A percentile compares a stretch with the other conserved stretches of the same genome.
Conservation (phyloP, 208 protist genomes). For the Phytomonas serpens region DNA sequence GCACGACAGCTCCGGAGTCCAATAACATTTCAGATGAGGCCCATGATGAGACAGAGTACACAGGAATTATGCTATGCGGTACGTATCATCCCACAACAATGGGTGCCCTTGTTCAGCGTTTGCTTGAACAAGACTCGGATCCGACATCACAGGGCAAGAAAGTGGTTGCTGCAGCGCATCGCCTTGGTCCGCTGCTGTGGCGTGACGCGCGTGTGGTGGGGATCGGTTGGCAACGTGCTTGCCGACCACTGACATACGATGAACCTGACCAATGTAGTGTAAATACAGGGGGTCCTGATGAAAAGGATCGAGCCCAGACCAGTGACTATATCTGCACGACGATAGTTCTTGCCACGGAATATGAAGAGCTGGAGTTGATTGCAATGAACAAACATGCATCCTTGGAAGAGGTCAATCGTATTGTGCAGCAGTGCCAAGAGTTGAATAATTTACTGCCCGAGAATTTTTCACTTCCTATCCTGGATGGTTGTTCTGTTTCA, state of each 20-base stretch:
- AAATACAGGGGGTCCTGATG: not conserved
- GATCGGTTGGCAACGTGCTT: conserved; percentile 46
- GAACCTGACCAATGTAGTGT: not conserved
- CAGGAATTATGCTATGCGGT: not conserved
- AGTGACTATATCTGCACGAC: conserved; percentile 34
- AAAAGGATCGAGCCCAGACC: not conserved
- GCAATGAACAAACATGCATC: conserved; percentile 30
- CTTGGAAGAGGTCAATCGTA: conserved; percentile 51
- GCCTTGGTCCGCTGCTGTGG: conserved; percentile 64
- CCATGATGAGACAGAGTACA: not conserved
- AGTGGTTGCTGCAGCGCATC: conserved; percentile 23
- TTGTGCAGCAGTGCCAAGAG: conserved; percentile 19
- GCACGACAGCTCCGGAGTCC: not conserved
- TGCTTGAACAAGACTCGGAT: conserved; percentile 2
- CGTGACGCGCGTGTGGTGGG: conserved; percentile 41
- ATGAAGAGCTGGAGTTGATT: conserved; percentile 67
- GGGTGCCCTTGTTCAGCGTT: conserved; percentile 11
- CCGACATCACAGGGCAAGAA: conserved; percentile 12
- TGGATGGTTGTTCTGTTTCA: not conserved
- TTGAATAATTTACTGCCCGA: not conserved
- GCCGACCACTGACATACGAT: conserved; percentile 13
- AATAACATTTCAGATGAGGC: not conserved
- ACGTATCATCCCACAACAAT: conserved; percentile 12
- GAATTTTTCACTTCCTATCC: not conserved
- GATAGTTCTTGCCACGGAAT: conserved; percentile 59